Base-by-base conservation (phyloP, 208 protist species). In the Trypanosoma boissoni region DNA sequence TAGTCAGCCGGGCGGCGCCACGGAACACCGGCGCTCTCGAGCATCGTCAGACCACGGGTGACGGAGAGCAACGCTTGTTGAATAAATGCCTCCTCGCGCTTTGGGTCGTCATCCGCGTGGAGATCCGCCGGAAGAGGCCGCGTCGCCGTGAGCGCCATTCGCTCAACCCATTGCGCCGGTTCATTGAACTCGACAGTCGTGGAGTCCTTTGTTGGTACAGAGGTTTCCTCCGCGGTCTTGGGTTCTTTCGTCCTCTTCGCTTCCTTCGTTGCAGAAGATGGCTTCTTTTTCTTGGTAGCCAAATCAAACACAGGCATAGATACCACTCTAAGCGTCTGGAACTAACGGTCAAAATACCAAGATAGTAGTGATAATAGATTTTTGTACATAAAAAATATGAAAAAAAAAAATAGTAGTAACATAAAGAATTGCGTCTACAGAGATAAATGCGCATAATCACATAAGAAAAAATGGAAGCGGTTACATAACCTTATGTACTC, bases 41-140 rank as follows among this genome's bases (percentile, higher is more conserved):
- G 65, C 46, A 93, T 58, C 21, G 83, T 62, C 10, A 94, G 58
- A 24, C 86, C 92, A 27, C 74, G 79, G 26, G 71, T 46, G 5
- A 92, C 90, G 29, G 87, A 92, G 27, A 89, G 75, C 9, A 96
- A 68, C 26, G 92, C 84, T 64, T 97, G 92, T 60, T 97, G 86
- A 27, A 94, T 90, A 59, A 96, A 96, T n/a, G 84, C 85, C 74
- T 96, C 88, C 78, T 96, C 88, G 12, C 91, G 80, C 79, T 91
- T 92, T 24, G 86, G 87, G 48, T 96, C 91, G 61, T 96, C 91
- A 54, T 96, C 86, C 31, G 86, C 78, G 58, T 88, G 78, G 20
- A 94, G 76, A 63, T 92, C 88, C 16, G 58, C 58, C 0, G 86
- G 87, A n/a, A 96, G 78, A 1, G 78, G 64, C 45, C 76, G 73